Evolutionary conservation across 495 filamentous ascomycete genomes (phyloP), one percentile per base, ranked within the genome.

Genomic region (Clohesyomyces aquaticus): DNA sequence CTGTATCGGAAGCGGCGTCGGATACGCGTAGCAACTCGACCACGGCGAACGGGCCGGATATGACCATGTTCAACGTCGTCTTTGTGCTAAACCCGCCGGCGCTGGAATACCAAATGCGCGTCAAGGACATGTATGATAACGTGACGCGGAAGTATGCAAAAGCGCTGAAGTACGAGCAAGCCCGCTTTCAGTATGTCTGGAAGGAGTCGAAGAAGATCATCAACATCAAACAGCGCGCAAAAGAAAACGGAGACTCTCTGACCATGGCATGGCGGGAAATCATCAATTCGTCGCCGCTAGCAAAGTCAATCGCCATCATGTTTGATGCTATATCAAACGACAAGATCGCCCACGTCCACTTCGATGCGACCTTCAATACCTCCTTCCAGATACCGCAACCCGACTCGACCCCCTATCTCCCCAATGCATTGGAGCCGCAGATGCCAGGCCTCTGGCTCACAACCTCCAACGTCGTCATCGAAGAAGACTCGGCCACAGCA

Each of bases 1-100:
- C 58, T 25, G 55, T 23, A 14, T 71, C 68, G 2, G 68, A 68
- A 46, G 60, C 61, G 11, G 69, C 65, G 18, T 75, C 73, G 35
- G 66, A 71, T 47, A 61, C 63, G 3, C 71, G 71, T 35, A 71
- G 65, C 38, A 68, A 71, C 32, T 77, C 79, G 67, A 68, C 71
- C 8, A 72, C 74, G 26, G 79, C 80, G 58, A 77, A 70, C 55
- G 70, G 75, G 56, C 80, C 80, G 53, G 76, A 79, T 45, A 93
- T 98, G 89, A 91, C 85, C 22, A 96, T 97, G 92, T 98, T 98
- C 74, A 92, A 98, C 76, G 84, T 97, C 32, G 91, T 96, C 14
- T 98, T 97, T 76, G 89, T 96, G 32, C 76, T 96, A 50, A 87
- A 90, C 69, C 88, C 90, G 2, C 88, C 89, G 38, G 81, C 87